phyloP scores from a whole-genome alignment of 805 yeast genomes.

The Lachancea fermentati region DNA sequence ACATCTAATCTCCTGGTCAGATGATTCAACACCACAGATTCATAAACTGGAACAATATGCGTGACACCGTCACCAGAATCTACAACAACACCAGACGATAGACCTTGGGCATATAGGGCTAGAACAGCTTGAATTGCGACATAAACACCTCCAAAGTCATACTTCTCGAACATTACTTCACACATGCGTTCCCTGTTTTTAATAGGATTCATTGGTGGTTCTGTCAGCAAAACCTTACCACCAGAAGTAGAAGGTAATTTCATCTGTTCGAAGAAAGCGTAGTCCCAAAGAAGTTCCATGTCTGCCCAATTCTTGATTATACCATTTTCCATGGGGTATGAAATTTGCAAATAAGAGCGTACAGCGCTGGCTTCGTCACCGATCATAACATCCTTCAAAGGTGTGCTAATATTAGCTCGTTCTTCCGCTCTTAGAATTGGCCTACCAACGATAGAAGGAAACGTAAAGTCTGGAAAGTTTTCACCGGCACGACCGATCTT shows the following conservation, averaged over 20 bases:
- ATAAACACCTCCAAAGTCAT: constrained; percentile 87
- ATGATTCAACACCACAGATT: constrained; percentile 93
- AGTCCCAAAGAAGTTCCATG: constrained; percentile 98
- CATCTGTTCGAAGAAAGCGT: constrained; percentile 90
- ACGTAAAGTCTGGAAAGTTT: constrained; percentile 94
- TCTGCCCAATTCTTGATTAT: constrained; percentile 97
- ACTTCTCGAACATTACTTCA: constrained; percentile 89
- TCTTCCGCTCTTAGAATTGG: constrained; percentile 97
- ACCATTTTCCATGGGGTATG: constrained; percentile 99
- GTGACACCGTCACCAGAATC: constrained; percentile 99
- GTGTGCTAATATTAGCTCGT: constrained; percentile 53
- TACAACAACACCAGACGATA: constrained; percentile 94
- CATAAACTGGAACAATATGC: constrained; percentile 96
- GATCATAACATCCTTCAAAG: constrained; percentile 94
- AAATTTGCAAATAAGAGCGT: constrained; percentile 81
- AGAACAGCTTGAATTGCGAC: constrained; percentile 98
- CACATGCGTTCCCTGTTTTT: constrained; percentile 90
- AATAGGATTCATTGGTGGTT: constrained; percentile 96
- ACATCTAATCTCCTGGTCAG: constrained; percentile 88
- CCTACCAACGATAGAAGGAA: constrained; percentile 95
- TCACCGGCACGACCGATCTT: constrained; percentile 96
- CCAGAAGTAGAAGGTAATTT: constrained; percentile 70
- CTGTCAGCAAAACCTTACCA: constrained; percentile 81
- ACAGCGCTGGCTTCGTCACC: constrained; percentile 93
- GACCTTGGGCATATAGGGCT: constrained; percentile 94